A percentile compares a stretch with the other conserved stretches of the same genome.
Evolutionary conservation across 2,329 filamentous ascomycete species (phyloP).

Genomic region (Trichoderma semiorbis): DNA sequence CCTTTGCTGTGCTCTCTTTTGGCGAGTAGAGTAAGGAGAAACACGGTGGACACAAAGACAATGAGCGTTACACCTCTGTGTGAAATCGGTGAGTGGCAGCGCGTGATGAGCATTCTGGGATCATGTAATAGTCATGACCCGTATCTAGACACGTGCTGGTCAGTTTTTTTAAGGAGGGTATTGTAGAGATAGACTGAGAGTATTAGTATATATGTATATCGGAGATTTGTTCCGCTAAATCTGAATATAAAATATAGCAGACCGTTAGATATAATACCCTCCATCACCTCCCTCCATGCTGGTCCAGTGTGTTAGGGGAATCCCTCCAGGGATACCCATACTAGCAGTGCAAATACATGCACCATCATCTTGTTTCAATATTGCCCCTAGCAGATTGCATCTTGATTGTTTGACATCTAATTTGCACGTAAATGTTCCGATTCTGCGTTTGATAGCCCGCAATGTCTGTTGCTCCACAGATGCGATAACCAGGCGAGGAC

Average conservation of each 20-base stretch:
- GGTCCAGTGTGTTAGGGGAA: background rate
- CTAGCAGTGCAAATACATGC: background rate
- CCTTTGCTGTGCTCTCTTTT: background rate
- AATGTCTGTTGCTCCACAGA: background rate
- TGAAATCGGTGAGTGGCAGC: background rate
- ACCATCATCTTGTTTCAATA: background rate
- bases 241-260: background rate
- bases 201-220: background rate
- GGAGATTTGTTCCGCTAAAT: background rate
- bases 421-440: background rate
- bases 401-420: background rate
- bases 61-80: background rate
- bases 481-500: background rate
- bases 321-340: background rate
- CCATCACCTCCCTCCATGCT: background rate
- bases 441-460: background rate
- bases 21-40: background rate
- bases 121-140: background rate
- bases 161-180: background rate
- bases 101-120: constrained; percentile 8
- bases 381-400: background rate
- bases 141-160: background rate
- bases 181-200: background rate
- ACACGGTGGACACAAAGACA: background rate
- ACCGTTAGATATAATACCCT: background rate